Evolutionary conservation across 768 basidiomycete genomes (phyloP).

Genomic region (Trametes gibbosa): DNA sequence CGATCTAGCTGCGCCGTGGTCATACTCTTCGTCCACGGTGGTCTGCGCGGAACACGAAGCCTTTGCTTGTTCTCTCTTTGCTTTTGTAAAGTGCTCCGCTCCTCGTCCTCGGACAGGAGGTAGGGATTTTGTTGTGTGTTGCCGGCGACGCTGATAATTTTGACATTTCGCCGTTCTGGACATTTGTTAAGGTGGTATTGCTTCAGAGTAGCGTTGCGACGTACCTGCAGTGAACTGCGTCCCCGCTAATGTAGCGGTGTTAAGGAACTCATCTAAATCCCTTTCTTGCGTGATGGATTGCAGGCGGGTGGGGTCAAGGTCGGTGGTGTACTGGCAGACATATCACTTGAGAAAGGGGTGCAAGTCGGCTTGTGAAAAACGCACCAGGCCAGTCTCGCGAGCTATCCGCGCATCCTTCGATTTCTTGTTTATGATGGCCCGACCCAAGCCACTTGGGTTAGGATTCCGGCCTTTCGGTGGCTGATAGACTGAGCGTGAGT

Average conservation of each 20-base stretch:
- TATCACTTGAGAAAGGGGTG: not conserved
- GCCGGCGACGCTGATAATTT: conserved; percentile 64
- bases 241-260: conserved; percentile 90
- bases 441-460: conserved; percentile 83
- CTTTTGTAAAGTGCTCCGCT: conserved; percentile 66
- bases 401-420: conserved; percentile 67
- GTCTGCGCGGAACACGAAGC: conserved; percentile 85
- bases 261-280: conserved; percentile 94
- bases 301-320: conserved; percentile 66
- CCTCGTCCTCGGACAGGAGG: conserved; percentile 80
- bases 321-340: conserved; percentile 64
- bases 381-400: conserved; percentile 66
- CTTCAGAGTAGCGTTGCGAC: conserved; percentile 21
- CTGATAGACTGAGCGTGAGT: not conserved
- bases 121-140: conserved; percentile 73
- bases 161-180: conserved; percentile 75
- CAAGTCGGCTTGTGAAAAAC: no score
- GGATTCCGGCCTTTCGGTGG: conserved; percentile 52
- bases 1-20: conserved; percentile 76
- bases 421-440: conserved; percentile 93
- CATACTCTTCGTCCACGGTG: conserved; percentile 84
- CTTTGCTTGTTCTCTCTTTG: conserved; percentile 72
- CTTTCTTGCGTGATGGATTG: conserved; percentile 94
- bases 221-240: conserved; percentile 94
- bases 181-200: not conserved